These are phyloP conservation scores for Niveomyces coronatus DNA, from an alignment of 2,329 filamentous ascomycete genomes.

Conservation along the genomic window DNA sequence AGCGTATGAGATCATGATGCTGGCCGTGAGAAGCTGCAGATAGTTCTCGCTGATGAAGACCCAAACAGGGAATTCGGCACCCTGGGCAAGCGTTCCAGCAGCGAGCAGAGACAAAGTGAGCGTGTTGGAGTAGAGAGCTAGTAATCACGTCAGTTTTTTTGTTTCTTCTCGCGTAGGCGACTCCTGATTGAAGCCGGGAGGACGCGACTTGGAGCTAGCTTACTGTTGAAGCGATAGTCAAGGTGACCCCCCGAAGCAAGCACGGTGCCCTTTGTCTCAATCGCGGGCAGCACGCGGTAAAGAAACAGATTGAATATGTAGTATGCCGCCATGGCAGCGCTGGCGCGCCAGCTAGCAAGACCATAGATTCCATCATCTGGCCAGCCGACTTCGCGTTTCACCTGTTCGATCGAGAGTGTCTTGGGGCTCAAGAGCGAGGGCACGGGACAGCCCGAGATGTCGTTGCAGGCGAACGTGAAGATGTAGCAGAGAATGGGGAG, in stretches of 20 bases:
- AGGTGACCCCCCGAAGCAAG: constrained; percentile 62
- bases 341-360: constrained; percentile 59
- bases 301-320: constrained; percentile 67
- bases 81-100: constrained; percentile 65
- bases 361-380: constrained; percentile 58
- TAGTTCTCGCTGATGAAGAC: constrained; percentile 90
- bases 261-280: constrained; percentile 58
- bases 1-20: constrained; percentile 63
- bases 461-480: constrained; percentile 82
- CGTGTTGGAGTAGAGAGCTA: constrained; percentile 67
- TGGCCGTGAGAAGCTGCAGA: constrained; percentile 72
- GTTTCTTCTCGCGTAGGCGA: no score
- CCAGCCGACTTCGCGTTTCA: constrained; percentile 80
- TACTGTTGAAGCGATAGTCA: constrained; percentile 75
- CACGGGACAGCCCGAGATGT: constrained; percentile 81
- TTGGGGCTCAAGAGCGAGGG: constrained; percentile 67
- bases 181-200: no score
- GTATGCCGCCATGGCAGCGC: constrained; percentile 64
- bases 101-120: constrained; percentile 61
- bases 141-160: constrained; percentile 12
- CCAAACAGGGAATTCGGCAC: constrained; percentile 80
- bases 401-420: constrained; percentile 56
- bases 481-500: constrained; percentile 71
- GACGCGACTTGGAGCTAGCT: constrained; percentile 14
- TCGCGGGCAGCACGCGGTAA: constrained; percentile 66